Evolutionary conservation across 345 rosid species (phyloP), one percentile per base, ranked within the genome.

Genomic region (Zanthoxylum bungeanum): DNA sequence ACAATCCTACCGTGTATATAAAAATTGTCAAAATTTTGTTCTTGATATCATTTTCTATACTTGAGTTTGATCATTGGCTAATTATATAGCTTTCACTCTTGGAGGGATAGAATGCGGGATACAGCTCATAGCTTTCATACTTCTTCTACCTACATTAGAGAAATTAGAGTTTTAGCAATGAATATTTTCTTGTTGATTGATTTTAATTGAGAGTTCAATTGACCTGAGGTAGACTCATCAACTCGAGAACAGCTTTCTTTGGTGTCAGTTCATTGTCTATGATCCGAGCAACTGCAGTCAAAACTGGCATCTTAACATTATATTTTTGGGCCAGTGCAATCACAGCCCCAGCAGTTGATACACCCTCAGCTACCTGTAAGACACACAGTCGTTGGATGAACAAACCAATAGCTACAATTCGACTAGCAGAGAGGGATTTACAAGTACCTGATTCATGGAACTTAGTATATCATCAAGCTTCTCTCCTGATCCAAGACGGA

Each of bases 251-350:
- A 53, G 97, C 97, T 77, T 85, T 88, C 60, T 84, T 82, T 1
- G 98, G 96, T 47, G 98, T 93, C 58, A 89, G 83, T 70, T 93
- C 98, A 52, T 84, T 86, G 76, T 93, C 97, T 49, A 93, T 78
- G 70, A 91, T 93, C 74, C 93, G 87, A 60, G 94, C 98, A 53
- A 93, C 97, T 47, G 98, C 98, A 64, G 98, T 91, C 79, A 93
- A 78, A 70, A 93, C 96, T 0, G 94, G 98, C 82, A 93, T 83
- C 82, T 93, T 88, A 69, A 91, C 97, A 36, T 91, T 89, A 76
- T 91, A 93, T 83, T 93, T 93, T 84, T 93, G 96, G 68, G 97
- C 98, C 81, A 91, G 78, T 55, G 98, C 93, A 81, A 91, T 86
- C 58, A 91, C 97, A 52, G 97, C 98, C 64, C 98, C 97, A 0